Evolutionary conservation across 768 basidiomycete genomes (phyloP).

Genomic region (Hypholoma sublateritium): DNA sequence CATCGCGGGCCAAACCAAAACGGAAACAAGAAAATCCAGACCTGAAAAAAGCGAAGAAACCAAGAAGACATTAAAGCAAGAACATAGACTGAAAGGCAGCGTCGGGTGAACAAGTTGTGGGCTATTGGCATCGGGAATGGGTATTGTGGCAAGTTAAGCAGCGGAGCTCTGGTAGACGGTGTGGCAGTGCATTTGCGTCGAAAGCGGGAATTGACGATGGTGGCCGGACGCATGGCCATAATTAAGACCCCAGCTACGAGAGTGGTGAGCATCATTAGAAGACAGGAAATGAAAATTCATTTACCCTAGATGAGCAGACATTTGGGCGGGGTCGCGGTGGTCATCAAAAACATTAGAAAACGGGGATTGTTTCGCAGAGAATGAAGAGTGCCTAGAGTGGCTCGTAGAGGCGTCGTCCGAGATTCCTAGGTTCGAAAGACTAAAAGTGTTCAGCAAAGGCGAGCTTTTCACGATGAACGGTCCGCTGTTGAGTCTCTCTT

Average conservation of each 20-base stretch:
- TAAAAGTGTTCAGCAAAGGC: neutral
- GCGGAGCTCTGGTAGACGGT: constrained; percentile 3
- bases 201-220: neutral
- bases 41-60: no score
- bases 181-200: neutral
- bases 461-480: neutral
- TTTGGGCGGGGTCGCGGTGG: neutral
- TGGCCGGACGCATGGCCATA: neutral
- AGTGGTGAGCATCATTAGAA: neutral
- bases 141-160: neutral
- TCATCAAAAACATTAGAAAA: constrained; percentile 14
- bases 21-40: no score
- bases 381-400: constrained; percentile 12
- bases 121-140: no score
- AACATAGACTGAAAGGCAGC: no score
- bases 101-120: no score
- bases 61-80: no score
- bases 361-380: constrained; percentile 11
- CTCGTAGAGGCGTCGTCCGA: neutral
- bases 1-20: no score
- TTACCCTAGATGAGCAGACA: neutral
- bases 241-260: constrained; percentile 1
- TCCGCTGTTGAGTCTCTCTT: neutral
- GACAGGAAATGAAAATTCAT: neutral
- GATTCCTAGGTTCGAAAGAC: neutral